phyloP scores from a whole-genome alignment of 148 eudicot species.

The Rhododendron simsii region DNA sequence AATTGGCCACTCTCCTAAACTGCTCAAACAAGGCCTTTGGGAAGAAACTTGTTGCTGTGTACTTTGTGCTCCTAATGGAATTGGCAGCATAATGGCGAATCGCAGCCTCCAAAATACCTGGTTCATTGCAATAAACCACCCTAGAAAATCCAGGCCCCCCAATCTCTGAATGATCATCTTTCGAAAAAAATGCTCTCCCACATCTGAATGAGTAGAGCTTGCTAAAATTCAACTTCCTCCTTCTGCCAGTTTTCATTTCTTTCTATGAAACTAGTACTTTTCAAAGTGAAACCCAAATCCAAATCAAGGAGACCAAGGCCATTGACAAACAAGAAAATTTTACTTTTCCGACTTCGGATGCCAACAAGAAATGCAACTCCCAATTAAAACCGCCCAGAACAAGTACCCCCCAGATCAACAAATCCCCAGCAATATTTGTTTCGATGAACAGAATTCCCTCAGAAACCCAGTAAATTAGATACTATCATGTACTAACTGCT shows the following conservation, averaged over 20 bases:
- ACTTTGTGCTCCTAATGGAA: constrained; percentile 81
- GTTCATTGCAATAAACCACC: constrained; percentile 72
- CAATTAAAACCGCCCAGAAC: constrained; percentile 20
- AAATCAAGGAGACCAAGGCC: neutral
- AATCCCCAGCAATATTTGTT: constrained; percentile 12
- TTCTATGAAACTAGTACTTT: neutral
- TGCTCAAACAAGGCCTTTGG: constrained; percentile 97
- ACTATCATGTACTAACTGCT: too few relatives aligned
- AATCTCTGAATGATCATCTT: constrained; percentile 63
- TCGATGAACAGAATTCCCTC: constrained; percentile 13
- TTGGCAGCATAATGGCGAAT: constrained; percentile 46
- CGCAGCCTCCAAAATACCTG: constrained; percentile 30
- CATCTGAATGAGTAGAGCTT: constrained; percentile 80
- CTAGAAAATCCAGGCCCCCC: constrained; percentile 92
- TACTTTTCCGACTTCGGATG: neutral
- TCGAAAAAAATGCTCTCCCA: constrained; percentile 38
- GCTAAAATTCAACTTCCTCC: constrained; percentile 61
- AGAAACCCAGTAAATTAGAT: neutral
- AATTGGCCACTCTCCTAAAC: constrained; percentile 96
- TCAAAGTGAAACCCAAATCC: neutral
- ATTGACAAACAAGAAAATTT: neutral
- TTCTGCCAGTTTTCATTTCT: constrained; percentile 33
- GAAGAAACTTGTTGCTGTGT: constrained; percentile 66
- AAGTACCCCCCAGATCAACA: constrained; percentile 15
- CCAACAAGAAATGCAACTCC: neutral